A percentile compares a stretch with the other conserved stretches of the same genome.
These are phyloP conservation scores for Tephrocybe sp. DNA, from an alignment of 768 basidiomycete genomes.

Conservation along the genomic window DNA sequence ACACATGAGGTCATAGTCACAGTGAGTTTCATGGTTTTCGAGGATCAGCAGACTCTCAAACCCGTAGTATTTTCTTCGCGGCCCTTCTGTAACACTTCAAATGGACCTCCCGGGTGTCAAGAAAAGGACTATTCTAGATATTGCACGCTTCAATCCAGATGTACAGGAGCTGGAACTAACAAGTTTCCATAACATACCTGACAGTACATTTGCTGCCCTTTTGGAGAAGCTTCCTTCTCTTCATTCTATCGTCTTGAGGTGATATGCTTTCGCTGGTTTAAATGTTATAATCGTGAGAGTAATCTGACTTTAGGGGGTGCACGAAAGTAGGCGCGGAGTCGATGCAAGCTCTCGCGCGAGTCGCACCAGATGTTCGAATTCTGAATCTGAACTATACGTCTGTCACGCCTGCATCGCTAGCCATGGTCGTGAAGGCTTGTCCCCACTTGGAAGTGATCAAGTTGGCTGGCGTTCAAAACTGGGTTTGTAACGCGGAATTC, in stretches of 20 bases:
- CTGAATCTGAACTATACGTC: conserved; percentile 65
- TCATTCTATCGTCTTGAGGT: conserved; percentile 55
- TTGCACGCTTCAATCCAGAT: conserved; percentile 32
- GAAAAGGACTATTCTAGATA: conserved; percentile 44
- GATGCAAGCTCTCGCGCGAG: conserved; percentile 37
- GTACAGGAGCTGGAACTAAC: conserved; percentile 49
- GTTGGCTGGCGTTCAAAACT: conserved; percentile 57
- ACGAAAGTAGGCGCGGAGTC: conserved; percentile 53
- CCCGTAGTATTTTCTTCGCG: conserved; percentile 56
- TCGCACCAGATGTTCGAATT: conserved; percentile 40
- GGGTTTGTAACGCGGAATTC: conserved; percentile 39
- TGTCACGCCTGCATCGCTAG: conserved; percentile 45
- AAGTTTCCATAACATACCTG: conserved; percentile 51
- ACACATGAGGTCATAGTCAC: conserved; percentile 53
- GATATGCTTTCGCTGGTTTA: conserved; percentile 8
- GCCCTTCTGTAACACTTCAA: conserved; percentile 44
- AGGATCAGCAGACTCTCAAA: not conserved
- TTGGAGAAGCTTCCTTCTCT: conserved; percentile 43
- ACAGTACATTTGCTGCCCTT: conserved; percentile 49
- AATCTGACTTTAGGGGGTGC: conserved; percentile 46
- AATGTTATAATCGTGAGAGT: not conserved
- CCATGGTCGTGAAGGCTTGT: conserved; percentile 36
- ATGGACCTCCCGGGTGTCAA: conserved; percentile 51
- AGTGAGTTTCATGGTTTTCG: conserved; percentile 30
- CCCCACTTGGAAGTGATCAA: conserved; percentile 52